Percentiles rank a stretch among this genome's conserved stretches.
These are phyloP conservation scores for Tuber borchii DNA, from an alignment of 495 filamentous ascomycete species.

Conservation along the genomic window DNA sequence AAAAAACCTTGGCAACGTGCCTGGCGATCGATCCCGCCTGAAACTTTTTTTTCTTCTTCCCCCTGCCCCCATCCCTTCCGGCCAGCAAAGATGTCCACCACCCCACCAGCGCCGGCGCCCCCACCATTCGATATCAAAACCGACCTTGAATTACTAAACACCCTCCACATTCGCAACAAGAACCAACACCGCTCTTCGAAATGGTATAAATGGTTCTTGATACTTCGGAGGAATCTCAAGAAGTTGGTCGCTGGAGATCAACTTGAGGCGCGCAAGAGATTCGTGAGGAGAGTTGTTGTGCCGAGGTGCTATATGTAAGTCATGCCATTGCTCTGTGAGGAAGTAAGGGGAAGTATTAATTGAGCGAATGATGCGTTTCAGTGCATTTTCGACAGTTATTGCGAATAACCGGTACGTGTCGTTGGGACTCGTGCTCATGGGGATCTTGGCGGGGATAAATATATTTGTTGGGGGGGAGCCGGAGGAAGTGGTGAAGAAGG, in stretches of 20 bases:
- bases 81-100: constrained; percentile 4
- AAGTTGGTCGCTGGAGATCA: constrained; percentile 46
- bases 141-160: constrained; percentile 50
- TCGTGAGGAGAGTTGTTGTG: constrained; percentile 32
- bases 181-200: constrained; percentile 67
- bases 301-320: constrained; percentile 29
- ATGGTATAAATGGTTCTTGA: constrained; percentile 67
- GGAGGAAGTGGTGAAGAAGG: constrained; percentile 10
- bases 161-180: constrained; percentile 69
- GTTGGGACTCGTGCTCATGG: constrained; percentile 70
- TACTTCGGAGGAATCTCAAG: constrained; percentile 56
- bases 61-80: not conserved
- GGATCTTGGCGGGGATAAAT: constrained; percentile 56
- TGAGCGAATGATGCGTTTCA: constrained; percentile 30
- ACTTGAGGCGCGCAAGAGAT: constrained; percentile 33
- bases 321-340: constrained; percentile 2
- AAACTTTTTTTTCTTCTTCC: not conserved
- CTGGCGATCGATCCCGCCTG: not conserved
- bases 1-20: not conserved
- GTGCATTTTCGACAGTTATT: constrained; percentile 63
- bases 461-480: constrained; percentile 42
- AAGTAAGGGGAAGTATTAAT: not conserved
- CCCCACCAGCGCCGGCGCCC: constrained; percentile 21
- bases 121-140: constrained; percentile 32
- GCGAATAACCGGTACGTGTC: constrained; percentile 68